Evolutionary conservation across 495 filamentous ascomycete species (phyloP).

Genomic region (Penicillium steckii): DNA sequence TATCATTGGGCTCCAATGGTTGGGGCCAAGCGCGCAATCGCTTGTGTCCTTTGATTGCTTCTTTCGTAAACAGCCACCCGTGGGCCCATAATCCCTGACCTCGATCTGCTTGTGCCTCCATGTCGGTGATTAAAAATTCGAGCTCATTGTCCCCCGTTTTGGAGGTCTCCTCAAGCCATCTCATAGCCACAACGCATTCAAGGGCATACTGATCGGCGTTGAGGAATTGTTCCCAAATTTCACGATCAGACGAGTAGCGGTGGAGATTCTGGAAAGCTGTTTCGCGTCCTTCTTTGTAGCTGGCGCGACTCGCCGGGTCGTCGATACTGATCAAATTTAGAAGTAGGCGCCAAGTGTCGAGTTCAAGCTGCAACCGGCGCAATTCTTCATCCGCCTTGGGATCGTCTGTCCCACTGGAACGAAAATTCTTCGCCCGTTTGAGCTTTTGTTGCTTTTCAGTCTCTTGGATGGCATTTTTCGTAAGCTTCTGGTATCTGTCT

Average conservation of each 20-base stretch:
- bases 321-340: constrained; percentile 58
- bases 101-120: constrained; percentile 60
- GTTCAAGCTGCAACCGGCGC: constrained; percentile 64
- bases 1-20: constrained; percentile 57
- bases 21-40: constrained; percentile 65
- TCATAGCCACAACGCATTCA: constrained; percentile 72
- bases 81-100: constrained; percentile 68
- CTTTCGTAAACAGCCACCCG: constrained; percentile 90
- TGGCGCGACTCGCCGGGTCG: constrained; percentile 36
- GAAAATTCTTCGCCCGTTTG: constrained; percentile 36
- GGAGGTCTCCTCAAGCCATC: constrained; percentile 79
- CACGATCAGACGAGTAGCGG: constrained; percentile 59
- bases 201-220: constrained; percentile 64
- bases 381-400: constrained; percentile 55
- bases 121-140: constrained; percentile 69
- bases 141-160: constrained; percentile 62
- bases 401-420: constrained; percentile 29
- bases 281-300: constrained; percentile 36
- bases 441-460: constrained; percentile 36
- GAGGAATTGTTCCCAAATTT: constrained; percentile 65
- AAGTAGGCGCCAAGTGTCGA: constrained; percentile 87
- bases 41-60: constrained; percentile 87
- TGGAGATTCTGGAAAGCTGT: constrained; percentile 46
- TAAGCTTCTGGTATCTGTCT: constrained; percentile 41
- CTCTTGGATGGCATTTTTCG: constrained; percentile 41